Evolutionary conservation across 2,329 filamentous ascomycete species (phyloP), one percentile per base, ranked within the genome.

Genomic region (Xylaria sp.): DNA sequence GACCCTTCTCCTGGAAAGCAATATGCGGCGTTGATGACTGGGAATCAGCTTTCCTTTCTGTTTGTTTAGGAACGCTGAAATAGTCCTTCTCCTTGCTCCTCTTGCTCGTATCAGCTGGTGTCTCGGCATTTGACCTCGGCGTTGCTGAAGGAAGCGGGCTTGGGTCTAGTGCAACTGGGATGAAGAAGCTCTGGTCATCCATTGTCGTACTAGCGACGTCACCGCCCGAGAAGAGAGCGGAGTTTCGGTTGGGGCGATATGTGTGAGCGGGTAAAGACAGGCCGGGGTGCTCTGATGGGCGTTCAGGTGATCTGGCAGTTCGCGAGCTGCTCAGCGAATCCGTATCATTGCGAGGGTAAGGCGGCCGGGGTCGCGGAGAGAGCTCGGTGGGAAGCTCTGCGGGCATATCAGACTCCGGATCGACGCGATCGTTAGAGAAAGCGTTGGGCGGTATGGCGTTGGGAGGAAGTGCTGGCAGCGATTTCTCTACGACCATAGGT

Each of bases 381-480:
- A 66, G 66, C 43, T 70, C 66, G 30, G 69, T 69, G 36, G 69
- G 64, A 32, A 91, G 82, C 73, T 94, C 91, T 52, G 88, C 90
- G 3, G 90, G 90, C 7, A 87, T 89, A 68, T 91, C 89, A 36
- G 87, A 88, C 70, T 92, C 87, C 57, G 86, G 81, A 53, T 90
- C 80, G 79, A 85, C 80, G 81, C 90, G 77, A 77, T 89, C 76
- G 79, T 84, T 78, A 83, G 87, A 87, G 75, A 91, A 92, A 3
- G 87, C 84, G 71, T 86, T 88, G 46, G 86, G 85, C 41, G 88
- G 84, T 36, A 89, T 84, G 34, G 90, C 91, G 73, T 89, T 93
- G 6, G 93, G 92, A 34, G 95, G 96, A 28, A 98, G 85, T 30
- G 96, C 96, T 23, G 96, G 96, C 41, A 99, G 83, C 7, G 94